Base-by-base conservation (phyloP, 108 stramenopile species). In the Tribonema minus region DNA sequence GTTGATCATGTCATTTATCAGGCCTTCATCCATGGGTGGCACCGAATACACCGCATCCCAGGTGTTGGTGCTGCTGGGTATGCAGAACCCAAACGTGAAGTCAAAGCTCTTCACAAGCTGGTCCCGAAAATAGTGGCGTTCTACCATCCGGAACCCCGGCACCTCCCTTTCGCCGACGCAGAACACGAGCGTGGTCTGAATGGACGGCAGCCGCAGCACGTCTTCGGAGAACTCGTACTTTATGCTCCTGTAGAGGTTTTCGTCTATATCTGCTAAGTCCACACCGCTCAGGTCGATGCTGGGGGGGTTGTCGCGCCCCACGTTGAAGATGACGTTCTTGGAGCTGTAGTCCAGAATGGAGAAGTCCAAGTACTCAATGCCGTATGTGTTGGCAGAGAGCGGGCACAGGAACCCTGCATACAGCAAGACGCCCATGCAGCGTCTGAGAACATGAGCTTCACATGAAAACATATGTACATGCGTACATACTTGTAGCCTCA, bases 161-260 rank as follows among this genome's bases (percentile, higher is more conserved):
- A 91, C 34, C 32, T 86, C 86, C 61, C 68, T 33, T 2, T 90
- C 82, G 2, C 91, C 91, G 0, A 91, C 90, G 30, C 68, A 70
- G 87, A 91, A 91, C 30, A 88, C 89, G 20, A 91, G 75, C 12
- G 83, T 82, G 34, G 71, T 84, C 60, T 68, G 39, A 27, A 91
- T 88, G 27, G 86, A 34, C 2, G 90, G 90, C 30, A 90, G 73
- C 33, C 88, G 82, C 31, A 91, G 81, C 2, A 91, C 87, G 61
- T 91, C 89, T 61, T 90, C 91, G n/a, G 81, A 80, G 38, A 91
- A 89, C 4, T 88, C 89, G 72, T 91, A 91, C 81, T 90, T 89
- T 80, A 91, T 91, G 23, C 80, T 85, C 36, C 91, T 67, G 72
- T 82, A 86, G 58, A 79, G 76, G 65, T 90, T 88, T 59, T 88